phyloP scores from a whole-genome alignment of 2,329 filamentous ascomycete species.

The Claviceps maximensis region DNA sequence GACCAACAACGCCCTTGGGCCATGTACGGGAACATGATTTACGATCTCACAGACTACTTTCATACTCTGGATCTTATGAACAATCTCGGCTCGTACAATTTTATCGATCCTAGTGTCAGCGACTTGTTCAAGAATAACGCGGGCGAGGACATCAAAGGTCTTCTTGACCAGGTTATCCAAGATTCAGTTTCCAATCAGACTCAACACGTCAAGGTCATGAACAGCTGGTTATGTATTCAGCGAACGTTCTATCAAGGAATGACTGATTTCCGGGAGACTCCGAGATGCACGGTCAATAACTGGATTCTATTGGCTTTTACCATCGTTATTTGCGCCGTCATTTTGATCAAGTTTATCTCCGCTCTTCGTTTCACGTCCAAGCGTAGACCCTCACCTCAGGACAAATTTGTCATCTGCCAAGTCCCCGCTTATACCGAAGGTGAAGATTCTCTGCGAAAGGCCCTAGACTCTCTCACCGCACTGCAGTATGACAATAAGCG shows the following conservation, averaged over 20 bases:
- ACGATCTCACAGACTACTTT: constrained; percentile 88
- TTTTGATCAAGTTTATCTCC: constrained; percentile 78
- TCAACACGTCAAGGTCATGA: constrained; percentile 35
- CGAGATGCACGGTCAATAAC: constrained; percentile 77
- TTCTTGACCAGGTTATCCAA: constrained; percentile 44
- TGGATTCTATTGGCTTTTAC: constrained; percentile 81
- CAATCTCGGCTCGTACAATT: constrained; percentile 46
- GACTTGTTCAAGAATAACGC: constrained; percentile 60
- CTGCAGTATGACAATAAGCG: constrained; percentile 97
- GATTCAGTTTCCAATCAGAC: constrained; percentile 38
- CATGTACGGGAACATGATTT: constrained; percentile 61
- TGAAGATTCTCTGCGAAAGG: constrained; percentile 86
- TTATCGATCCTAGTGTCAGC: constrained; percentile 56
- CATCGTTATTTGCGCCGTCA: constrained; percentile 68
- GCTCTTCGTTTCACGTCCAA: constrained; percentile 91
- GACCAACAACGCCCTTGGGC: constrained; percentile 60
- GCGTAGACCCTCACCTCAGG: constrained; percentile 74
- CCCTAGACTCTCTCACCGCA: constrained; percentile 84
- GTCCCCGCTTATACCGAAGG: constrained; percentile 97
- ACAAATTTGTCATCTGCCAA: constrained; percentile 98
- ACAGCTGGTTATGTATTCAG: constrained; percentile 68
- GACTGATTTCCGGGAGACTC: constrained; percentile 66
- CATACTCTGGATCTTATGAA: constrained; percentile 52
- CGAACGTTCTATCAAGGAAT: constrained; percentile 74
- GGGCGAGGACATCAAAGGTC: constrained; percentile 61